Evolutionary conservation across 192 early-diverging fungal species (phyloP).

Genomic region (Chytriomyces hyalinus): DNA sequence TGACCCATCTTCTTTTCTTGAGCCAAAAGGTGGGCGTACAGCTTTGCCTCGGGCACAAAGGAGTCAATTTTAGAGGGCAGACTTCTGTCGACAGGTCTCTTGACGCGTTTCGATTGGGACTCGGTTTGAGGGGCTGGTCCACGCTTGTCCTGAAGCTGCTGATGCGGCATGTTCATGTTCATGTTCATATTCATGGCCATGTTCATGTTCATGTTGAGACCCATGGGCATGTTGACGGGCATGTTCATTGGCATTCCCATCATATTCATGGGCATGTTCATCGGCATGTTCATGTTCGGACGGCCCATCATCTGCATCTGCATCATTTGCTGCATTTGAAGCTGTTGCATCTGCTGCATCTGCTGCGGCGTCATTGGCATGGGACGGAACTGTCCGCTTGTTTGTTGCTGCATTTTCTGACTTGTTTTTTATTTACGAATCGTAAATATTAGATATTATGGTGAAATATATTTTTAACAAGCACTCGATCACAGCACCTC

Average conservation of each 20-base stretch:
- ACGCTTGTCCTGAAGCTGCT: not conserved
- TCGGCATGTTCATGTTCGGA: not conserved
- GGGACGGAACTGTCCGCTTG: not conserved
- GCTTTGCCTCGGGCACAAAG: constrained; percentile 88
- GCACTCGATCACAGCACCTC: too few species aligned
- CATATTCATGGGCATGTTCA: constrained; percentile 10
- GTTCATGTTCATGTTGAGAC: not conserved
- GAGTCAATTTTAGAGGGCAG: constrained; percentile 77
- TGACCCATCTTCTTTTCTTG: constrained; percentile 76
- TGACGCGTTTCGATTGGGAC: not conserved
- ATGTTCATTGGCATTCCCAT: not conserved
- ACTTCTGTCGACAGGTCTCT: constrained; percentile 25
- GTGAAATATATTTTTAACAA: too few species aligned
- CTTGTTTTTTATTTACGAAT: not conserved
- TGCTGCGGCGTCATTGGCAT: constrained; percentile 18
- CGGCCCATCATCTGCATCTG: not conserved
- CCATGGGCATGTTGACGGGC: not conserved
- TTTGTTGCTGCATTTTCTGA: not conserved
- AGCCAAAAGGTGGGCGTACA: constrained; percentile 84
- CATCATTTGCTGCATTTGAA: not conserved
- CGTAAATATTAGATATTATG: not conserved
- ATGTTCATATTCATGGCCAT: constrained; percentile 5
- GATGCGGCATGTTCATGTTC: constrained; percentile 6
- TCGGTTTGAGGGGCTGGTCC: not conserved
- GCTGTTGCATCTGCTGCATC: constrained; percentile 31